Evolutionary conservation across 2,329 filamentous ascomycete species (phyloP), one percentile per base, ranked within the genome.

Genomic region (Penicillium sp.): DNA sequence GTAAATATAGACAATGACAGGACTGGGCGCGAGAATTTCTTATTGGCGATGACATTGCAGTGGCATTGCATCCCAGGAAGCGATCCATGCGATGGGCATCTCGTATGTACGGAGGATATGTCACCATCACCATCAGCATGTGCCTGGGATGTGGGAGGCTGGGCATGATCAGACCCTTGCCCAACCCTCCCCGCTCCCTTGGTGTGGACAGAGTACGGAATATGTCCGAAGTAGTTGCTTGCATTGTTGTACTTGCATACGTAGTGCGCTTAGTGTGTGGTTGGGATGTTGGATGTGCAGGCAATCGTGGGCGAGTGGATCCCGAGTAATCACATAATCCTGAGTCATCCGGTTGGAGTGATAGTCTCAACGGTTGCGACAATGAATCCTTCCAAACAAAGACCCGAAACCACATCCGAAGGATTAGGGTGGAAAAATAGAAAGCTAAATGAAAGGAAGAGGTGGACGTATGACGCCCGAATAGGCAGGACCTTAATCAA

Each of bases 401-500:
- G n/a, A 29, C 16, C 43, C 24, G 18, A 45, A 52, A 43, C 32
- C 16, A 47, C 31, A 16, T 13, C 26, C 16, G 48, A 31, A 24
- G 48, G 38, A 50, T 40, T 5, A 50, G 16, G 39, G 22, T 9
- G 20, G 26, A 39, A 20, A 22, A n/a, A 18, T 4, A 44, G 26
- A 26, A 32, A 42, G 39, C 39, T 22, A 45, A 45, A 26, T 52
- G 34, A 34, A 37, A 31, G 31, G 34, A 59, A 56, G 40, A 32
- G 42, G 46, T 32, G 37, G 50, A 38, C 24, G 26, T 22, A 43
- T 29, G 18, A 24, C 16, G 4, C 60, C 57, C 18, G n/a, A 58
- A 54, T 59, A 61, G 61, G 61, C 56, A 63, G 49, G 60, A 53
- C 29, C 6, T 22, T 43, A 61, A 57, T 58, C 18, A 45, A 57